These are phyloP conservation scores for Aegilops sharonensis DNA, from an alignment of 176 grass and related monocot genomes.

Conservation along the genomic window DNA sequence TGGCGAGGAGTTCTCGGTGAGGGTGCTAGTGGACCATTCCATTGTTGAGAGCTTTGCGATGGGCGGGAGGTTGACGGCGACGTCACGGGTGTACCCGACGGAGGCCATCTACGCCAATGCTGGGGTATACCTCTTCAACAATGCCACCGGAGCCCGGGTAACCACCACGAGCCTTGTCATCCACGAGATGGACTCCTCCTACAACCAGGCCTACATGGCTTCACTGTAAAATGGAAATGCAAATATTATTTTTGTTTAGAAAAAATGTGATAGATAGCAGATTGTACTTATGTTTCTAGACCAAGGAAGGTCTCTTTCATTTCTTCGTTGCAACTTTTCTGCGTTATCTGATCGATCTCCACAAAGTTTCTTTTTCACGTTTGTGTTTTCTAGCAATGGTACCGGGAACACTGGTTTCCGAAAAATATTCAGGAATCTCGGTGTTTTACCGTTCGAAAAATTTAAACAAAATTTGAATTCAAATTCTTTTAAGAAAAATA, in stretches of 20 bases:
- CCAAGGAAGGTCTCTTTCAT: too few relatives aligned
- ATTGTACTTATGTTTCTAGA: too few relatives aligned
- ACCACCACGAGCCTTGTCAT: background rate
- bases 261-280: background rate
- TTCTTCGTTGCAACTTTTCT: too few relatives aligned
- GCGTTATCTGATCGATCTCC: too few relatives aligned
- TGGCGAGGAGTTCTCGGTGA: conserved; percentile 55
- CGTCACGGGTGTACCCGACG: conserved; percentile 85
- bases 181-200: conserved; percentile 3
- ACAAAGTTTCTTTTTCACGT: too few relatives aligned
- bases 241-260: background rate
- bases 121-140: conserved; percentile 89
- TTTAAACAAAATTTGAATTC: too few relatives aligned
- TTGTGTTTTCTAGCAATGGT: too few relatives aligned
- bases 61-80: conserved; percentile 60
- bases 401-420: too few relatives aligned
- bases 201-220: conserved; percentile 49
- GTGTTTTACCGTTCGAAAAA: too few relatives aligned
- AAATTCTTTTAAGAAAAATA: too few relatives aligned
- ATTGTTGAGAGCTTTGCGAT: conserved; percentile 89
- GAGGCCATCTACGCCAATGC: conserved; percentile 73
- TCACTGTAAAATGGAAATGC: background rate
- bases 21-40: conserved; percentile 92
- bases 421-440: too few relatives aligned
- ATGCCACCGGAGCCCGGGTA: conserved; percentile 57